Conservation (phyloP, 2,329 filamentous ascomycete species). For the Leptosphaerulina australis region DNA sequence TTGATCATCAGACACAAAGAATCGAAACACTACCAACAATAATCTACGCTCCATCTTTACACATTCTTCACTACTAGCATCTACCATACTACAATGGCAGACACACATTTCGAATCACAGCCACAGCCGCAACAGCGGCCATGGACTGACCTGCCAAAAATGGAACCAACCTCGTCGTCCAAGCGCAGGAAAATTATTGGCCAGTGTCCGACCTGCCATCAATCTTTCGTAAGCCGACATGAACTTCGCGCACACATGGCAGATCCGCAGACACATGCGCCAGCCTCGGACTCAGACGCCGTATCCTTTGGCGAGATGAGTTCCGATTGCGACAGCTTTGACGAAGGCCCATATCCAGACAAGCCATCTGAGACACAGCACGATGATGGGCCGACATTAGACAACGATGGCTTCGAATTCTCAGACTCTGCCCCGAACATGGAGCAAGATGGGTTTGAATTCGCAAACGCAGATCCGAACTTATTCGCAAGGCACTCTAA, state of each 20-base stretch:
- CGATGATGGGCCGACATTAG: conserved; percentile 6
- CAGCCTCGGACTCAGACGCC: conserved; percentile 13
- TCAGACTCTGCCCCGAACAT: not conserved
- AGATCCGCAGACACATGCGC: conserved; percentile 9
- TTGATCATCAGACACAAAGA: not conserved
- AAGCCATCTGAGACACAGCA: not conserved
- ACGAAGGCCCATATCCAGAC: not conserved
- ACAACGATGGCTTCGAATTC: conserved; percentile 18
- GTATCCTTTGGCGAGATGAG: conserved; percentile 18
- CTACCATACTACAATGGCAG: conserved; percentile 8
- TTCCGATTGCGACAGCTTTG: conserved; percentile 2
- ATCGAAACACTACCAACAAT: not conserved
- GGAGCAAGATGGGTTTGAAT: conserved; percentile 3
- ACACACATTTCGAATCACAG: conserved; percentile 2
- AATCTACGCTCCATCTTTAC: not conserved
- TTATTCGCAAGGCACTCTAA: not conserved
- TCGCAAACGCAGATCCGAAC: not conserved
- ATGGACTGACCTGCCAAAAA: not conserved
- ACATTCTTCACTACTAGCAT: not conserved
- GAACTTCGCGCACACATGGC: conserved; percentile 15
- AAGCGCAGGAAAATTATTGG: conserved; percentile 11
- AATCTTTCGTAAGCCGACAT: conserved; percentile 10
- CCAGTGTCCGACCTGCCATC: conserved; percentile 14
- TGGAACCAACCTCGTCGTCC: not conserved
- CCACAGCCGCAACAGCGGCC: not conserved